Base-by-base conservation (phyloP, 2,329 filamentous ascomycete species). In the Dendrostoma leiphaemia region DNA sequence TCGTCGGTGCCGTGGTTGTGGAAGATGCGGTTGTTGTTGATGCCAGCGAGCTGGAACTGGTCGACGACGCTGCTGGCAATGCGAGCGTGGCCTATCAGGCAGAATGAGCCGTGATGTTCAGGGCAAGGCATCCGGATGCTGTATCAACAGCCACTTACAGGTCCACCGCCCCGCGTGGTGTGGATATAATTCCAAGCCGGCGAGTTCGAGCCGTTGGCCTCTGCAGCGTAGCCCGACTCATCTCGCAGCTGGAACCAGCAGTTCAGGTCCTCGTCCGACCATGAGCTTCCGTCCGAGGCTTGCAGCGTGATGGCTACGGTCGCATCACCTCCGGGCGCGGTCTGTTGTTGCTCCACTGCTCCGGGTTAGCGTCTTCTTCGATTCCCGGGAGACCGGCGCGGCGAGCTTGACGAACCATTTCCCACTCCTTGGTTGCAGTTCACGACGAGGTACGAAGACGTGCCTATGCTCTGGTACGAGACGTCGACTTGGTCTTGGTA, bases 231-330 rank as follows among this genome's bases (percentile, higher is more conserved):
- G 4, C 47, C 26, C 12, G 26, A 40, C 17, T 10, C 24, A n/a
- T 41, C 28, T 8, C 47, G 35, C 26, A 49, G 24, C 6, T 41
- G 15, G 28, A 49, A 49, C 47, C 47, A 49, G 35, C 47, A 49
- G 37, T 23, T 40, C 24, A 40, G 34, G 47, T 49, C 35, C 8
- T 21, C 15, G 4, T n/a, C 17, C 24, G 35, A 31, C 17, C 31
- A 41, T 12, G 35, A 38, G 24, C 24, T 41, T 1, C 47, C 47
- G 4, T 49, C 24, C 3, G 26, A 10, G 24, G 41, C 26, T 26
- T 49, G 34, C 35, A 49, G 37, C 24, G 47, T 49, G 47, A 49
- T 40, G 47, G 26, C 35, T 15, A 31, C 37, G 5, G 47, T 49
- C 24, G 47, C 47, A 19, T 49, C 21, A 1, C 26, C 34, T 1